These are phyloP conservation scores for Corymbia maculata DNA, from an alignment of 345 rosid genomes.

Conservation along the genomic window DNA sequence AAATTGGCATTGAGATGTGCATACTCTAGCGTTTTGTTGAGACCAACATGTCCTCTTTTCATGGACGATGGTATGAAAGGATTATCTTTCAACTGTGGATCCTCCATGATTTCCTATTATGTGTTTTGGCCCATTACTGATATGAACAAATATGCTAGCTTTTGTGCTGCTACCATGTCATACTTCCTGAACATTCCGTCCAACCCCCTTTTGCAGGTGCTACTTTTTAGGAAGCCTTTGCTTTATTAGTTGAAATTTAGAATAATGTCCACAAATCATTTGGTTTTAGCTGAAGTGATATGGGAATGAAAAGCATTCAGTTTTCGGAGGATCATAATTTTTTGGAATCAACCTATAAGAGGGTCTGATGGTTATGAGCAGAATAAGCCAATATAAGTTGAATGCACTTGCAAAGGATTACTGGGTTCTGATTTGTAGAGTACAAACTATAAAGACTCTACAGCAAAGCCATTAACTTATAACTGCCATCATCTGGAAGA, in stretches of 20 bases:
- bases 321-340: background rate
- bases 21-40: background rate
- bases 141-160: background rate
- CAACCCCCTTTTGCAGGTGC: background rate
- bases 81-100: background rate
- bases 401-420: background rate
- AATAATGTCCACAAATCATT: background rate
- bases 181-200: background rate
- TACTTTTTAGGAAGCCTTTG: background rate
- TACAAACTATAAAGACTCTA: background rate
- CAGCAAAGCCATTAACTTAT: background rate
- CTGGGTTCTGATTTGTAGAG: background rate
- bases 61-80: background rate
- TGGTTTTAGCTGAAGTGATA: background rate
- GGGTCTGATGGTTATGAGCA: background rate
- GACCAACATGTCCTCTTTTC: background rate
- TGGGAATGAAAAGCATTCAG: background rate
- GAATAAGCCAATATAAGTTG: background rate
- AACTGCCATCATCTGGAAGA: background rate
- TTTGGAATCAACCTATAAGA: background rate
- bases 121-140: background rate
- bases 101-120: background rate
- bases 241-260: background rate
- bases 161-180: background rate
- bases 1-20: background rate